A percentile compares a stretch with the other conserved stretches of the same genome.
These are phyloP conservation scores for Clarireedia homoeocarpa DNA, from an alignment of 2,329 filamentous ascomycete genomes.

Conservation along the genomic window DNA sequence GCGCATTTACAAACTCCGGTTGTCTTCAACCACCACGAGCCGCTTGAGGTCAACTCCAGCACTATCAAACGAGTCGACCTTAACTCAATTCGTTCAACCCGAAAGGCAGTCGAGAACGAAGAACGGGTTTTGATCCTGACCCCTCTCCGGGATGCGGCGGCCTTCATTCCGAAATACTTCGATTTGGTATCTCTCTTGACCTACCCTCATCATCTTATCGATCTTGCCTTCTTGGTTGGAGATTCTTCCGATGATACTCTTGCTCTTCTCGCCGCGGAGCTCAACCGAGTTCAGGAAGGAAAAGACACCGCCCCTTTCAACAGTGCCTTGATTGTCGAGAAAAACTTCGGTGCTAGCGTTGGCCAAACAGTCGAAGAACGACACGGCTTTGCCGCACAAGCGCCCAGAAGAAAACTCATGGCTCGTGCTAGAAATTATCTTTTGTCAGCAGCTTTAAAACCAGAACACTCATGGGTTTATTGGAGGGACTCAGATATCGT, in stretches of 20 bases:
- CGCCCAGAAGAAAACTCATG: constrained; percentile 82
- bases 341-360: constrained; percentile 62
- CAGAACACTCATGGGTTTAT: constrained; percentile 96
- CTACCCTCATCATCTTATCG: constrained; percentile 92
- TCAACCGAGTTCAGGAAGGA: constrained; percentile 79
- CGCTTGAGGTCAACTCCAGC: constrained; percentile 73
- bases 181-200: constrained; percentile 83
- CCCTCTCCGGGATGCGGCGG: constrained; percentile 81
- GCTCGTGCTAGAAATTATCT: constrained; percentile 89
- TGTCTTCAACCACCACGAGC: constrained; percentile 90
- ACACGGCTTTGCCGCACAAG: constrained; percentile 82
- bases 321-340: constrained; percentile 78
- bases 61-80: constrained; percentile 76
- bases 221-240: constrained; percentile 88
- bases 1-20: constrained; percentile 86
- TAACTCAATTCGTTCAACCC: constrained; percentile 75
- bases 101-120: constrained; percentile 68
- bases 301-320: constrained; percentile 68
- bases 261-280: constrained; percentile 74
- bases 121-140: constrained; percentile 90
- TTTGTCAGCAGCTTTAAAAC: constrained; percentile 73
- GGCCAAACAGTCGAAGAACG: constrained; percentile 75
- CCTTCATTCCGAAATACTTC: constrained; percentile 81
- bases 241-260: constrained; percentile 89
- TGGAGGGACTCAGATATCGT: constrained; percentile 97